These are phyloP conservation scores for Kodamaea sagamina DNA, from an alignment of 805 yeast genomes.

Conservation along the genomic window DNA sequence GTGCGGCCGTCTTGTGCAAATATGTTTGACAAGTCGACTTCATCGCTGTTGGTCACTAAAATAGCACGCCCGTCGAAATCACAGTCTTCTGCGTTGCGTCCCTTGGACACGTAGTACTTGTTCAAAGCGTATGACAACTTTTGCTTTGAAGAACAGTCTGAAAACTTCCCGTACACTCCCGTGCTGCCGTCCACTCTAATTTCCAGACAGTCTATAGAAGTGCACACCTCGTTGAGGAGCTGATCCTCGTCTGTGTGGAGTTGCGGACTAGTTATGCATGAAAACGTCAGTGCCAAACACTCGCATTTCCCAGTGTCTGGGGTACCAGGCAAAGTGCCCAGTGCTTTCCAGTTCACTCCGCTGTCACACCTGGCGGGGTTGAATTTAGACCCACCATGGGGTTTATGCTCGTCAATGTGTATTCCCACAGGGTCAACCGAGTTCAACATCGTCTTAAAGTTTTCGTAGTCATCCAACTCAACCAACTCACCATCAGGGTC, in stretches of 20 bases:
- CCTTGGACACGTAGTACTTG: conserved; percentile 28
- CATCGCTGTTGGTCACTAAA: conserved; percentile 22
- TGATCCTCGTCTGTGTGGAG: conserved; percentile 21
- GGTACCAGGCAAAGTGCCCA: conserved; percentile 35
- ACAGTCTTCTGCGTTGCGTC: conserved; percentile 21
- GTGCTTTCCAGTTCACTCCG: conserved; percentile 21
- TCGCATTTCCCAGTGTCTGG: conserved; percentile 48
- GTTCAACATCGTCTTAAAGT: conserved; percentile 26
- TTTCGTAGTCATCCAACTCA: conserved; percentile 32
- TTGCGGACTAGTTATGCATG: conserved; percentile 38
- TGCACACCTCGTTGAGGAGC: conserved; percentile 37
- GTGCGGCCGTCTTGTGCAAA: conserved; percentile 28
- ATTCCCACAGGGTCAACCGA: conserved; percentile 24
- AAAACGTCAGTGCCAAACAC: conserved; percentile 42
- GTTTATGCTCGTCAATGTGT: conserved; percentile 4
- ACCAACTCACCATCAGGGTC: conserved; percentile 26
- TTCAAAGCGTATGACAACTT: conserved; percentile 44
- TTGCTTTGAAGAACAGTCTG: conserved; percentile 42
- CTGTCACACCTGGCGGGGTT: not conserved
- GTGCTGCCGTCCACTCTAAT: conserved; percentile 34
- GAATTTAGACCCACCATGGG: not conserved
- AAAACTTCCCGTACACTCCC: conserved; percentile 45
- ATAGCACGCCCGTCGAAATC: conserved; percentile 27
- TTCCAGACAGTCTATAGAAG: conserved; percentile 39
- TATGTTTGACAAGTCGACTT: conserved; percentile 19